Base-by-base conservation (phyloP, 495 filamentous ascomycete species). In the Penicillium alfredii region DNA sequence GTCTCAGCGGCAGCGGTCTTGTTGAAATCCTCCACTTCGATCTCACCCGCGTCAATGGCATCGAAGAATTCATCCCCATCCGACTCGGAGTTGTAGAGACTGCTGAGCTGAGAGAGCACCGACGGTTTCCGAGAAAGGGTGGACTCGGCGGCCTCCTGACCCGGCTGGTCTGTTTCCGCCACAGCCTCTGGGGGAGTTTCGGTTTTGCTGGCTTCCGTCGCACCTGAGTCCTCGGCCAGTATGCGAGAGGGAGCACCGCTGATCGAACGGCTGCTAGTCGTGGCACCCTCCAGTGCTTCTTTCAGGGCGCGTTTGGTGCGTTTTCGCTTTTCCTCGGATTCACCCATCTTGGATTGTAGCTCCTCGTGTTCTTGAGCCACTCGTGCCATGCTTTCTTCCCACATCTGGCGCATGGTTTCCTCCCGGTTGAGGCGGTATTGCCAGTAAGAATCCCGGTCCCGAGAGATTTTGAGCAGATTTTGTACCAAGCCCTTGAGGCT, bases 361-460 rank as follows among this genome's bases (percentile, higher is more conserved):
- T 84, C 78, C 61, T 97, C 93, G 44, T 98, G 92, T 55, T 98
- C 92, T 38, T 81, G 77, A 18, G 88, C 92, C 14, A 98, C 80
- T 33, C 82, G 78, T 4, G 88, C 85, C 92, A 98, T 97, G 62
- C 88, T 97, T 44, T 97, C 93, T 66, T 98, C 92, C 92, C 93
- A 98, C 74, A 98, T 81, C 28, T 84, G 78, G 17, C 92, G 78
- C 51, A 96, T 78, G 53, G 89, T 78, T 20, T 78, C 80, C 60
- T 98, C 92, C 22, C 86, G 80, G 51, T 90, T 88, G 17, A 98
- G 73, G 10, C 92, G 79, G 56, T 92, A 90, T 58, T 95, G 88
- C 92, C 92, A 98, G 54, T 95, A 94, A 0, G 86, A 77, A 60
- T 98, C 92, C 17, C 93, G 82, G 50, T 98, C 92, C 38, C 83